Evolutionary conservation across 2,329 filamentous ascomycete species (phyloP).

Genomic region (Lecanicillium sp.): DNA sequence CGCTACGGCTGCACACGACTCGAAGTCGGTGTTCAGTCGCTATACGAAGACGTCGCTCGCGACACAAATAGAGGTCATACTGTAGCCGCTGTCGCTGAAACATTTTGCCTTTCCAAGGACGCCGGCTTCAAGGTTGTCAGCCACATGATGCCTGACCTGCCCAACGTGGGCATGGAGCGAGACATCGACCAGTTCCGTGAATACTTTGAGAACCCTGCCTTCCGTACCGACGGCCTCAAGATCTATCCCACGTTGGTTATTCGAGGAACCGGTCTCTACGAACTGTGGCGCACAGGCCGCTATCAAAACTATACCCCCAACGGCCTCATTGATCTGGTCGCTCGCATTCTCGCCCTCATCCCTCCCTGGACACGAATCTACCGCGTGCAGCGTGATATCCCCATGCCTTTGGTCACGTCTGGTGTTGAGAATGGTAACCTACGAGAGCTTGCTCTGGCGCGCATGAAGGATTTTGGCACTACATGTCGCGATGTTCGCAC

Average conservation of each 20-base stretch:
- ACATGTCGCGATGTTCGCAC: constrained; percentile 94
- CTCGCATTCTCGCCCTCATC: constrained; percentile 87
- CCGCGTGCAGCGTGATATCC: constrained; percentile 95
- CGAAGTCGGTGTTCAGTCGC: constrained; percentile 89
- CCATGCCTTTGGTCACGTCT: constrained; percentile 99
- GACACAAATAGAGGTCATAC: constrained; percentile 97
- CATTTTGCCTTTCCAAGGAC: constrained; percentile 94
- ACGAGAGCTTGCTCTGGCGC: constrained; percentile 82
- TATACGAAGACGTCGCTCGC: constrained; percentile 97
- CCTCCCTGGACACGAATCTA: constrained; percentile 99
- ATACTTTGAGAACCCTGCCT: constrained; percentile 94
- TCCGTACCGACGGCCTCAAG: constrained; percentile 93
- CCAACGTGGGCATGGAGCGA: constrained; percentile 97
- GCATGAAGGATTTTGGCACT: constrained; percentile 99
- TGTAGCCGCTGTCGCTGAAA: constrained; percentile 89
- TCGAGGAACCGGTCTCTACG: constrained; percentile 89
- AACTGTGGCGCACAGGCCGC: constrained; percentile 90
- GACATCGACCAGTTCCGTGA: constrained; percentile 95
- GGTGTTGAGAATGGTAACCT: constrained; percentile 97
- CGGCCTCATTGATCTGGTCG: constrained; percentile 88
- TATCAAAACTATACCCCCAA: constrained; percentile 99
- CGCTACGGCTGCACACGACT: constrained; percentile 94
- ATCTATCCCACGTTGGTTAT: constrained; percentile 98
- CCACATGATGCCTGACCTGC: constrained; percentile 99
- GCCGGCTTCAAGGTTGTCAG: constrained; percentile 98